Percentiles rank a stretch among this genome's conserved stretches.
phyloP scores from a whole-genome alignment of 2,329 filamentous ascomycete species.

The Acephala macrosclerotiorum region DNA sequence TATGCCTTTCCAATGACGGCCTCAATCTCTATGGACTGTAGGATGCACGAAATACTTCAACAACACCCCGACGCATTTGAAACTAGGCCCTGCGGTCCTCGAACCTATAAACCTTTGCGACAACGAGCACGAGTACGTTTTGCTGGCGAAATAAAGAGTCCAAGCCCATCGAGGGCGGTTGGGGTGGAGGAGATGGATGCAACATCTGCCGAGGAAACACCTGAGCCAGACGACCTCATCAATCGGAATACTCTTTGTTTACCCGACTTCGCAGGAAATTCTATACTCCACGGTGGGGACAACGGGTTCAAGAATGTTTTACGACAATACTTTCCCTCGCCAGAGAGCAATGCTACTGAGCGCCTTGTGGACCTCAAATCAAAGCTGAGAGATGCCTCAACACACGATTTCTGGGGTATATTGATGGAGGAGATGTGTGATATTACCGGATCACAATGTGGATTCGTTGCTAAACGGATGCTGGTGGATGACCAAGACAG shows the following conservation, averaged over 20 bases:
- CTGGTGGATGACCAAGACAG: conserved; percentile 63
- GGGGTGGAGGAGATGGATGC: conserved; percentile 35
- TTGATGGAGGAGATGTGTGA: conserved; percentile 70
- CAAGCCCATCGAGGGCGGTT: conserved; percentile 15
- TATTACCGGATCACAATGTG: conserved; percentile 70
- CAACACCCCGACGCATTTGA: conserved; percentile 26
- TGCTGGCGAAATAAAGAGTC: conserved; percentile 28
- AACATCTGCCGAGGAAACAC: conserved; percentile 22
- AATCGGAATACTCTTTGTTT: conserved; percentile 42
- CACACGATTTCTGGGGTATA: conserved; percentile 68
- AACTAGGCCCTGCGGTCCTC: conserved; percentile 31
- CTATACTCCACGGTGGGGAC: conserved; percentile 40
- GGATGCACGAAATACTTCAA: conserved; percentile 35
- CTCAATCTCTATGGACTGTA: conserved; percentile 20
- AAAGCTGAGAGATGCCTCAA: conserved; percentile 57
- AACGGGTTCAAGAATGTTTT: conserved; percentile 40
- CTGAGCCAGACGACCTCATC: conserved; percentile 29
- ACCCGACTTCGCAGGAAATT: conserved; percentile 36
- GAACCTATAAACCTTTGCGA: conserved; percentile 37
- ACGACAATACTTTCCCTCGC: conserved; percentile 49
- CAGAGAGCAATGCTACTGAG: conserved; percentile 68
- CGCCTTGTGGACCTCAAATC: conserved; percentile 65
- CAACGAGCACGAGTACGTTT: conserved; percentile 34
- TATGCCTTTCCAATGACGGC: conserved; percentile 23
- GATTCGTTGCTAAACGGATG: conserved; percentile 71